Evolutionary conservation across 768 basidiomycete genomes (phyloP), one percentile per base, ranked within the genome.

Genomic region (Pulveroboletus sp.): DNA sequence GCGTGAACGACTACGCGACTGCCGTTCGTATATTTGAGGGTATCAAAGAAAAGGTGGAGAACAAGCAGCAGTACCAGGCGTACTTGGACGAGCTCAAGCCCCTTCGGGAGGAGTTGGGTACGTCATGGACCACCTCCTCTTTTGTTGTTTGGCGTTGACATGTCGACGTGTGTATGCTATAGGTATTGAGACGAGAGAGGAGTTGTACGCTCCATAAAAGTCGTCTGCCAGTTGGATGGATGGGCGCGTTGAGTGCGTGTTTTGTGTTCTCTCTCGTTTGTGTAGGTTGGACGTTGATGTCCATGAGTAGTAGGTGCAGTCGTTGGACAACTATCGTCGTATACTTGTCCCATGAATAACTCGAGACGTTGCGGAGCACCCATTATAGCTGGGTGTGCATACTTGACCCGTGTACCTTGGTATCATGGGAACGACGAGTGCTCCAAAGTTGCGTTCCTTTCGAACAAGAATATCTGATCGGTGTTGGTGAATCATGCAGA

Each of bases 11-110:
- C 79, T 98, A 89, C 70, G 86, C 95, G 38, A 99, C 96, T 36
- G 94, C 95, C 37, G 93, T 99, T 51, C 79, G 96, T 54, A 80
- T 98, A 59, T 91, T 97, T 63, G 95, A 98, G 78, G 96, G 95
- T 53, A 70, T 99, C 62, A 86, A 81, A 75, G 93, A 93, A 73
- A 98, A 99, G 78, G 93, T 96, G 41, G 96, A 99, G 78, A 98
- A 94, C 76, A 88, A 89, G 75, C 74, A 82, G 50, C 96, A 98
- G 73, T 98, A 98, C 67, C 76, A 92, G 75, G 83, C 85, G 30
- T 98, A 99, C 69, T 73, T 99, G 65, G 81, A 89, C 13, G 95
- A 97, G 72, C 77, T 96, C 59, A 91, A 88, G 70, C 77, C 82
- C 46, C 73, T 96, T 57, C 80, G 90, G 58, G 84, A 95, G 66